These are phyloP conservation scores for Mycena citricolor DNA, from an alignment of 1,284 basidiomycete genomes.

Conservation along the genomic window DNA sequence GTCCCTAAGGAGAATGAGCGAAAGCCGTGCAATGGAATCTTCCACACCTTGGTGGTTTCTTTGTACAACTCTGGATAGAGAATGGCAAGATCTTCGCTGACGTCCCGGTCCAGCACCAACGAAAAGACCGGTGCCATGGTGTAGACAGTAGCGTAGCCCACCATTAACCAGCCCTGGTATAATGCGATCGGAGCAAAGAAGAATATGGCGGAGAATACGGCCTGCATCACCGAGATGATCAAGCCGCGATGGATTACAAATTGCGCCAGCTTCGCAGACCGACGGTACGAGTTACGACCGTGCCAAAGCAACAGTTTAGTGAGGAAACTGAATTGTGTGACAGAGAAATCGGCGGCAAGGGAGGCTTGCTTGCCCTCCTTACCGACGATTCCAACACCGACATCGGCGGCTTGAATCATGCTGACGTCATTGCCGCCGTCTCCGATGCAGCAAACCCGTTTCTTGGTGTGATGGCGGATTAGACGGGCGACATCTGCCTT, in stretches of 20 bases:
- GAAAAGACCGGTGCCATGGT: conserved; percentile 99
- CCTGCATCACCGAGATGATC: conserved; percentile 97
- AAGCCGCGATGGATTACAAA: conserved; percentile 98
- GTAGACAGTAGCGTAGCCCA: conserved; percentile 96
- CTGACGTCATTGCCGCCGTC: conserved; percentile 95
- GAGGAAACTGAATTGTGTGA: conserved; percentile 93
- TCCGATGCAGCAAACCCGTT: conserved; percentile 96
- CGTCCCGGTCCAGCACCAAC: conserved; percentile 92
- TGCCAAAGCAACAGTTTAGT: conserved; percentile 97
- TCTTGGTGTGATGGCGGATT: conserved; percentile 87
- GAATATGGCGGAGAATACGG: conserved; percentile 96
- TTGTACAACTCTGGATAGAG: conserved; percentile 98
- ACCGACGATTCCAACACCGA: conserved; percentile 96
- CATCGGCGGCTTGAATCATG: conserved; percentile 95
- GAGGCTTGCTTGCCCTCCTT: conserved; percentile 99
- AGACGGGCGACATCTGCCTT: conserved; percentile 96
- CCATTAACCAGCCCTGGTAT: conserved; percentile 98
- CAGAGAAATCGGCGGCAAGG: conserved; percentile 95
- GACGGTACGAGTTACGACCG: conserved; percentile 96
- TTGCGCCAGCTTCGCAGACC: conserved; percentile 95
- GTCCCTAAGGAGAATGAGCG: conserved; percentile 58
- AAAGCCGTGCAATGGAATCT: conserved; percentile 2
- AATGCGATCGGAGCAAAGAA: conserved; percentile 98
- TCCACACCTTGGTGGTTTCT: conserved; percentile 86
- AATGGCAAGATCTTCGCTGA: conserved; percentile 93